Base-by-base conservation (phyloP, 1,284 basidiomycete genomes). In the Microbotryum violaceum region DNA sequence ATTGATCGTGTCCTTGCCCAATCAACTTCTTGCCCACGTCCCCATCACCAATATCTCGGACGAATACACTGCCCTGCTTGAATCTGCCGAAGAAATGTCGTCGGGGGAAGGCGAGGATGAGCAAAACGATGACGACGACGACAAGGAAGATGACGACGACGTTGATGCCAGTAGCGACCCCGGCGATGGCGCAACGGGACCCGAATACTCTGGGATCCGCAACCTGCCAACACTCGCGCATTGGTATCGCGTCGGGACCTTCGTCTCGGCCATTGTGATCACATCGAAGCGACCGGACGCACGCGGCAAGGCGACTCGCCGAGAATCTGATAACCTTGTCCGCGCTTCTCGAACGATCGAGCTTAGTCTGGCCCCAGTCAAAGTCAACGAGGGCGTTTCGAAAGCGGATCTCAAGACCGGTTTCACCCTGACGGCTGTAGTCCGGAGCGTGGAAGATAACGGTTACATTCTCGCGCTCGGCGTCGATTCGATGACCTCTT, bases 41-140 rank as follows among this genome's bases (percentile, higher is more conserved):
- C 94, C 96, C 12, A 92, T 98, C 70, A 97, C 93, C 42, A 86
- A 93, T 75, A 83, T 98, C 64, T 91, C 92, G n/a, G 77, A 82
- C 18, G 85, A 88, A 69, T 82, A 94, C 64, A 97, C 93, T 4
- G 71, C 79, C 27, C 79, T 82, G 20, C 80, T 83, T 3, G 87
- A 87, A 69, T 78, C 78, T 44, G 79, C 82, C 70, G 70, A 71
- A 18, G 82, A 84, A 51, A 72, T 70, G 1, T 54, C 55, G 0
- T 61, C 62, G 2, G 79, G 82, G 49, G 82, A 82, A 31, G 70
- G 71, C 25, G 67, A 70, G 10, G 78, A 79, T 49, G 75, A 76
- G 44, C 79, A 79, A 18, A 74, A 65, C 12, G 65, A 72, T 12
- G 71, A 72, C 29, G 78, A 79, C 23, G 78, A 82, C 18, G 80